Evolutionary conservation across 192 early-diverging fungal genomes (phyloP).

Genomic region (Lunasporangiospora selenospora): DNA sequence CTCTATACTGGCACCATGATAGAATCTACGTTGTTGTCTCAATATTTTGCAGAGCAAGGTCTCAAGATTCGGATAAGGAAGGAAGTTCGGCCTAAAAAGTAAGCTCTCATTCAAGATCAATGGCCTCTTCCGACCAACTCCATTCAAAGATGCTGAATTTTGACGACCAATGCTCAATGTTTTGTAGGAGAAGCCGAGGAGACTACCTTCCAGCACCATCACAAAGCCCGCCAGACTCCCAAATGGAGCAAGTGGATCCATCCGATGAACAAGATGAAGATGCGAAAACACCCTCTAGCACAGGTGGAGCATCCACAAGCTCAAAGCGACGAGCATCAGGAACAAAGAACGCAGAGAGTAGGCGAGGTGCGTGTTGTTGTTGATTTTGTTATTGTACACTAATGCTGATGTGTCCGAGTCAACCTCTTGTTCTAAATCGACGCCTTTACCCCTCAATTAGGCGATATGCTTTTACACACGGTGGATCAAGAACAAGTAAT

Average conservation of each 20-base stretch:
- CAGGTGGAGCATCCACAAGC: not conserved
- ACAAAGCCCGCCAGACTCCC: slow-evolving; percentile 19
- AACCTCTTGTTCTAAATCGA: too few relatives aligned
- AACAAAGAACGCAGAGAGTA: slow-evolving; percentile 3
- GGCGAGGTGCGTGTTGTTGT: slow-evolving; percentile 13
- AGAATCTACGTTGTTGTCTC: slow-evolving; percentile 88
- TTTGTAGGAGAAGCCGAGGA: slow-evolving; percentile 18
- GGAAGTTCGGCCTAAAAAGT: slow-evolving; percentile 67
- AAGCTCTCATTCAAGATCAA: not conserved
- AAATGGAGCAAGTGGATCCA: not conserved
- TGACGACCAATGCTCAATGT: too few relatives aligned
- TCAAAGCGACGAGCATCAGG: slow-evolving; percentile 25
- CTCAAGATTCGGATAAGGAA: slow-evolving; percentile 95
- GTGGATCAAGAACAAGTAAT: too few relatives aligned
- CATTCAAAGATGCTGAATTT: too few relatives aligned
- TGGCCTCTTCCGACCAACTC: not conserved
- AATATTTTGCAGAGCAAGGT: slow-evolving; percentile 96
- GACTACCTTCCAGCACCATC: slow-evolving; percentile 16
- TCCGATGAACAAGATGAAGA: slow-evolving; percentile 20
- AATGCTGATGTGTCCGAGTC: too few relatives aligned
- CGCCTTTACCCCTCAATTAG: too few relatives aligned
- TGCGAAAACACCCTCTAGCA: not conserved
- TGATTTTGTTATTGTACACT: too few relatives aligned
- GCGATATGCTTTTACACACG: too few relatives aligned
- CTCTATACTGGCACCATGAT: not conserved